Base-by-base conservation (phyloP, 805 yeast species). In the Candida nitratophila region DNA sequence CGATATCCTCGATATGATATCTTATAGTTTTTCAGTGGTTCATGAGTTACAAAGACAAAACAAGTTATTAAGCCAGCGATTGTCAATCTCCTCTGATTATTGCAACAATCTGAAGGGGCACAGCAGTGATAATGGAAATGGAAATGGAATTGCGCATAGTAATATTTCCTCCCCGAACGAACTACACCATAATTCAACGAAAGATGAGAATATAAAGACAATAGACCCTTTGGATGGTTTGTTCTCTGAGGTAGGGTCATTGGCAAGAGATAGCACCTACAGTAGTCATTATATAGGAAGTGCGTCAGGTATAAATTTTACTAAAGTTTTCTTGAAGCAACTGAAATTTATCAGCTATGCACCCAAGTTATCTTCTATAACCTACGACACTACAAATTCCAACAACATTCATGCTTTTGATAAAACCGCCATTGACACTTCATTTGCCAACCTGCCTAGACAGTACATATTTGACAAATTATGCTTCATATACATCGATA, bases 281-380 rank as follows among this genome's bases (percentile, higher is more conserved):
- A 35, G 11, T 10, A 39, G 44, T 7, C n/a, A 41, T 19, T 41
- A 41, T 22, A 33, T 41, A 35, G 44, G 44, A 33, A 41, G 44
- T 35, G 44, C 44, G 10, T 32, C 44, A 9, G 44, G 44, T 35
- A 41, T 22, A 12, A 35, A 39, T 15, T 41, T 41, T 26, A 10
- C 22, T 11, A 26, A 39, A 14, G 33, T 41, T 6, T 41, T 41
- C 22, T 22, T 41, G 10, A 35, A 21, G 11, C 40, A 41, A 24
- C 11, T 41, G 15, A 35, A 34, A 26, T 24, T 41, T 16, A 10
- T 20, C 19, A 24, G 20, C 11, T 10, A 35, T n/a, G 10, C 22
- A 24, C 32, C 30, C n/a, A n/a, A n/a, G n/a, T n/a, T n/a, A n/a
- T n/a, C n/a, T n/a, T n/a, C n/a, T n/a, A 36, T 19, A 15, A n/a